A percentile compares a stretch with the other conserved stretches of the same genome.
These are phyloP conservation scores for Pseudocercospora eumusae DNA, from an alignment of 2,329 filamentous ascomycete species.

Conservation along the genomic window DNA sequence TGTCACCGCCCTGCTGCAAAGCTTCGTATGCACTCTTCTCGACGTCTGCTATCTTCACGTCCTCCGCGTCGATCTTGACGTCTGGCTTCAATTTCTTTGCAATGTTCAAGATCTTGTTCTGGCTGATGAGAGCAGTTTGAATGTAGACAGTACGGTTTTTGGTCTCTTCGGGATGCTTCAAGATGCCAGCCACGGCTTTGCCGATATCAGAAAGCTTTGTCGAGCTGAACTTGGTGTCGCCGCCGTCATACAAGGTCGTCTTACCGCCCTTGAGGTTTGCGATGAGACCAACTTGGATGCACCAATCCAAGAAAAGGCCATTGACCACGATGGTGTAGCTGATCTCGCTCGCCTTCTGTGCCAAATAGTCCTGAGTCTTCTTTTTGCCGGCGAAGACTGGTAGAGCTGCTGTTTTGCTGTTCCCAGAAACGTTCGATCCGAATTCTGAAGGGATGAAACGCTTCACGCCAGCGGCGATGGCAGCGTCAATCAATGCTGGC, in stretches of 20 bases:
- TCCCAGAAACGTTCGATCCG: slow-evolving; percentile 39
- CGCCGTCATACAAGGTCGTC: slow-evolving; percentile 41
- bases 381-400: slow-evolving; percentile 45
- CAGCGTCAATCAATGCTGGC: slow-evolving; percentile 44
- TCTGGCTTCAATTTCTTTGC: slow-evolving; percentile 40
- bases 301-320: slow-evolving; percentile 43
- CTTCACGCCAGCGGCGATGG: slow-evolving; percentile 42
- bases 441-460: slow-evolving; percentile 47
- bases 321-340: slow-evolving; percentile 42
- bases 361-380: slow-evolving; percentile 41
- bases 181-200: slow-evolving; percentile 38
- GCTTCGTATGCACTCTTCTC: slow-evolving; percentile 36
- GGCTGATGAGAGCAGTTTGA: slow-evolving; percentile 40
- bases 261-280: slow-evolving; percentile 34
- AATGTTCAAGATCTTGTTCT: slow-evolving; percentile 43
- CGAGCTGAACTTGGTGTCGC: slow-evolving; percentile 38
- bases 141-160: slow-evolving; percentile 42
- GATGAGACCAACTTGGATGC: slow-evolving; percentile 37
- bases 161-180: slow-evolving; percentile 41
- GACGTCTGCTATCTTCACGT: slow-evolving; percentile 34
- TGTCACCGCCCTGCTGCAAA: slow-evolving; percentile 34
- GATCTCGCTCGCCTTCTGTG: slow-evolving; percentile 34
- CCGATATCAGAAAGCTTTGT: slow-evolving; percentile 39
- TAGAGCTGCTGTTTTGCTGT: slow-evolving; percentile 36
- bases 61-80: slow-evolving; percentile 32